Conservation (phyloP, 2,329 filamentous ascomycete species). For the Annulohypoxylon truncatum region DNA sequence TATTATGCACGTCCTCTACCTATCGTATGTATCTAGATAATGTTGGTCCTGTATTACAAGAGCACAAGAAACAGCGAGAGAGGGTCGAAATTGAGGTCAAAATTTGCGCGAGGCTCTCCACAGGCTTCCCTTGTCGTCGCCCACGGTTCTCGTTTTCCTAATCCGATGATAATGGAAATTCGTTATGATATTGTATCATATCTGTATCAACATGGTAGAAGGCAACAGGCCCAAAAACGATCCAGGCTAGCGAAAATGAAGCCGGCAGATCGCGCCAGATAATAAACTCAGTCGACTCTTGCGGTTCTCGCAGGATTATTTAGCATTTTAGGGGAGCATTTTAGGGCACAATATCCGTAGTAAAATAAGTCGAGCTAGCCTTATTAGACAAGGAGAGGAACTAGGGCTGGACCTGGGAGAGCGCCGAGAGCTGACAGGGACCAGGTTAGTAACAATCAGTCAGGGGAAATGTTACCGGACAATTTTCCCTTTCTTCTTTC, state of each 20-base stretch:
- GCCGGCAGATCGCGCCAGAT: constrained; percentile 41
- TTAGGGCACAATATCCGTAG: background rate
- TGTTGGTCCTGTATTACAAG: background rate
- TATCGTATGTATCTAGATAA: background rate
- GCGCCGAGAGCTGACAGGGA: constrained; percentile 36
- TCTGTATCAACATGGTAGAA: constrained; percentile 36
- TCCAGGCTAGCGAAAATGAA: constrained; percentile 33
- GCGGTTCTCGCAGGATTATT: constrained; percentile 20
- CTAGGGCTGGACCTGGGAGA: constrained; percentile 28
- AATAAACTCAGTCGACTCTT: constrained; percentile 8
- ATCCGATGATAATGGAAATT: constrained; percentile 23
- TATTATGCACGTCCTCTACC: background rate
- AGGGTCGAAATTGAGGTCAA: constrained; percentile 15
- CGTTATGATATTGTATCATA: constrained; percentile 27
- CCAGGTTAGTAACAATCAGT: constrained; percentile 38
- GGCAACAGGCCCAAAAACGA: constrained; percentile 3
- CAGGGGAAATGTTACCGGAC: constrained; percentile 42
- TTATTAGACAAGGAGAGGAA: constrained; percentile 22
- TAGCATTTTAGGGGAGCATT: background rate
- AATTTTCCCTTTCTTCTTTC: constrained; percentile 36
- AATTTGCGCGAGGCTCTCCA: constrained; percentile 33
- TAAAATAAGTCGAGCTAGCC: constrained; percentile 32
- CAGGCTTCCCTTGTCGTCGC: constrained; percentile 19
- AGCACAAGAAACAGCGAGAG: background rate
- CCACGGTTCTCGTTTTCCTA: constrained; percentile 32